Evolutionary conservation across 495 filamentous ascomycete genomes (phyloP), one percentile per base, ranked within the genome.

Genomic region (Neurospora cerealis): DNA sequence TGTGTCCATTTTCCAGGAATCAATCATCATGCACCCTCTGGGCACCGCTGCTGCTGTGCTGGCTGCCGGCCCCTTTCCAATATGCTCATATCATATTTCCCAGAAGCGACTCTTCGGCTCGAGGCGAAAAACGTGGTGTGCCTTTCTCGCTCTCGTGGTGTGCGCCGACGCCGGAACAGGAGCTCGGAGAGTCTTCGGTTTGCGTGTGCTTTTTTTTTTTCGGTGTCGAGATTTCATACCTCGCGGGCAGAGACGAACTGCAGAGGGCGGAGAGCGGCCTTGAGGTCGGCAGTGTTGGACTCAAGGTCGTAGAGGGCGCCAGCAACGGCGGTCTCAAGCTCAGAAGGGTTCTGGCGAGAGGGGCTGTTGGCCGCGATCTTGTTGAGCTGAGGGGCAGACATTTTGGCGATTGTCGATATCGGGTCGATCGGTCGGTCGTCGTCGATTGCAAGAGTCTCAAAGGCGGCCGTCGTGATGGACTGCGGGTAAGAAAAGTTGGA

Each of bases 341-440:
- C 96, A 74, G 93, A 96, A 76, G 96, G 96, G 84, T 90, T 93
- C 83, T 91, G 88, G 87, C 94, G 91, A 83, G 95, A 97, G 66
- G 95, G 92, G 88, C 93, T 97, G 89, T 94, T 98, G 79, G 90
- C 85, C 83, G 95, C 94, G 85, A 99, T 98, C 93, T 98, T 98
- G 91, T 95, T 95, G 84, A 96, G 86, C 81, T 92, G 87, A 72
- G 87, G 92, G 78, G 83, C 78, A 79, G 78, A 81, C 84, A 87
- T 87, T 78, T 77, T 85, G 82, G 81, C 84, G 81, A 80, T 80
- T 80, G 80, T 79, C 78, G 78, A 73, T 72, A 75, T 70, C 78
- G 71, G 44, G 71, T 74, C 75, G 75, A 73, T 74, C 75, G 46
- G 74, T 71, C 73, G 71, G 72, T 74, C 72, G 44, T 69, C 70